Conservation (phyloP, 1,284 basidiomycete genomes). For the Sporisorium graminicola region DNA sequence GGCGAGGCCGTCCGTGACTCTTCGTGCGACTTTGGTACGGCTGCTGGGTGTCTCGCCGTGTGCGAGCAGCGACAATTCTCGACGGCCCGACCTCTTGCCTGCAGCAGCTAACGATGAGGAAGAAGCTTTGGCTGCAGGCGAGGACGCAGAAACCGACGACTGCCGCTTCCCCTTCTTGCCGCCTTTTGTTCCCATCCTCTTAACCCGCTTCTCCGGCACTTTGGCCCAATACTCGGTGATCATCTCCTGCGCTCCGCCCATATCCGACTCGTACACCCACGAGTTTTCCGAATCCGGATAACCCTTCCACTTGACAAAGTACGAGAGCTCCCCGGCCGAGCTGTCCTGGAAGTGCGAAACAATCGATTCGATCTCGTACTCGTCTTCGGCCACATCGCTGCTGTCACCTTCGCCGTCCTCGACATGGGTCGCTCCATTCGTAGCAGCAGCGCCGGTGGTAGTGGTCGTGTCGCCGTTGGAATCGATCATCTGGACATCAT, state of each 20-base stretch:
- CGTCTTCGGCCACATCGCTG: slow-evolving; percentile 37
- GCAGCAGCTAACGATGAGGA: background rate
- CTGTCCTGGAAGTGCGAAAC: slow-evolving; percentile 36
- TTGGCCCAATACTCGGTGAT: slow-evolving; percentile 45
- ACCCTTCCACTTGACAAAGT: slow-evolving; percentile 61
- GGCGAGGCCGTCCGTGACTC: background rate
- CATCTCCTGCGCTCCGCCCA: slow-evolving; percentile 54
- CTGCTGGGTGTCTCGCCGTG: background rate
- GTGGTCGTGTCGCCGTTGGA: slow-evolving; percentile 10
- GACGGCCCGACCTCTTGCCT: background rate
- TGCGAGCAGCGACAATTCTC: slow-evolving; percentile 1
- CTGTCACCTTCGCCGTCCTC: slow-evolving; percentile 8
- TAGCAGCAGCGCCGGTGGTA: slow-evolving; percentile 1
- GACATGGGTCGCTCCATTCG: background rate
- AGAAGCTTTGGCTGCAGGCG: slow-evolving; percentile 1
- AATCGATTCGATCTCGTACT: slow-evolving; percentile 59
- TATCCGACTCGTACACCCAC: slow-evolving; percentile 57
- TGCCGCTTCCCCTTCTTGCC: slow-evolving; percentile 38
- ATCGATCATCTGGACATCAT: slow-evolving; percentile 36
- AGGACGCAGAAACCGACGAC: background rate
- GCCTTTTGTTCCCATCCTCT: slow-evolving; percentile 29
- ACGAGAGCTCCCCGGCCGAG: slow-evolving; percentile 48
- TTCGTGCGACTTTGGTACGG: background rate
- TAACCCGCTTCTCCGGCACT: slow-evolving; percentile 19
- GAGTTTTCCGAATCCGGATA: slow-evolving; percentile 49